Evolutionary conservation across 2,329 filamentous ascomycete genomes (phyloP), one percentile per base, ranked within the genome.

Genomic region (Fusarium caatingaense): DNA sequence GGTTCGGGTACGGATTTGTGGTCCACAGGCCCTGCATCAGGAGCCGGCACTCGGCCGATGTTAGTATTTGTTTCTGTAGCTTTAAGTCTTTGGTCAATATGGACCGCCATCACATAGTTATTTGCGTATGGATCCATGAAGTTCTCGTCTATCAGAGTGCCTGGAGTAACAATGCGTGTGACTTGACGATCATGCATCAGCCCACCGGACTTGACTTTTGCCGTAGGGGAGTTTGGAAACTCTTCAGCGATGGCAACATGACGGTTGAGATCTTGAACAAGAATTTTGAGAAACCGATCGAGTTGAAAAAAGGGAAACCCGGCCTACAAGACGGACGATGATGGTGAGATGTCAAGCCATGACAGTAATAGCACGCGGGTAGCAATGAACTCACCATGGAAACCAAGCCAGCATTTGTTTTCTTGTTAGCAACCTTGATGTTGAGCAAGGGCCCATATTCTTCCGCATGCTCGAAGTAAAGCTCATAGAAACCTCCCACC

Each of bases 241-340:
- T 99, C 96, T 78, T 99, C 95, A 48, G 93, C 94, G 69, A 99
- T 92, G 49, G 96, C 96, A 66, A 99, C 96, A 80, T 97, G 93
- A 76, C 93, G 92, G 78, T 92, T 93, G 47, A 96, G 83, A 77
- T 98, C 96, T 78, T 97, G 92, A 5, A 99, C 96, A 21, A 99
- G 87, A 66, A 93, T 89, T 80, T 98, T 98, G 73, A 99, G 88
- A 79, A 94, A 98, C 25, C 94, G 90, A 76, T 98, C 95, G 27
- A 99, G 85, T 78, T 98, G 94, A 76, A 93, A 94, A 79, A 93
- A 94, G 20, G 95, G 96, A 73, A 99, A 99, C 3, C 96, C 96
- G 71, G 94, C 92, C 92, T 93, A 76, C 59, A 68, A 77, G 47
- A 60, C 56, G 61, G 34, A 32, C 46, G 62, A 59, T 44, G 62